phyloP scores from a whole-genome alignment of 768 basidiomycete species.

The Trametes meyenii region DNA sequence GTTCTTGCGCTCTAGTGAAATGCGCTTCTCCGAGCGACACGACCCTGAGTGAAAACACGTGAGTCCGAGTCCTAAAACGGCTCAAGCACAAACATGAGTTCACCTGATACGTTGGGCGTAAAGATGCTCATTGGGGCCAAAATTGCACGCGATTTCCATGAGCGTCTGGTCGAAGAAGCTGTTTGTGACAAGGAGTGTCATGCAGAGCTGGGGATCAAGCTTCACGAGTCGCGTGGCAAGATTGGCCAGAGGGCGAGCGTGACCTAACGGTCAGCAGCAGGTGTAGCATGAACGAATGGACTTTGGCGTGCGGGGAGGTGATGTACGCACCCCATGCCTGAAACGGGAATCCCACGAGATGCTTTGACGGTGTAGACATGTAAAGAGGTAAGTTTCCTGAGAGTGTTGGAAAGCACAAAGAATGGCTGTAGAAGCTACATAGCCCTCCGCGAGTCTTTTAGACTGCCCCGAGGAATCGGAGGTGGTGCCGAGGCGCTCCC shows the following conservation, averaged over 20 bases:
- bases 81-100: neutral
- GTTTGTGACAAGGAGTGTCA: slow-evolving; percentile 19
- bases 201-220: neutral
- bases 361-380: neutral
- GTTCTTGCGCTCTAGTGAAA: neutral
- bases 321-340: slow-evolving; percentile 4
- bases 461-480: too few species aligned
- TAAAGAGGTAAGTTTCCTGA: neutral
- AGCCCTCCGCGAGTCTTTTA: too few species aligned
- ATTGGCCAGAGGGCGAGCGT: slow-evolving; percentile 19
- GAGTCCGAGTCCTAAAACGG: neutral
- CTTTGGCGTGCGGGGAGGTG: neutral
- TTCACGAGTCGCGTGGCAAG: slow-evolving; percentile 16
- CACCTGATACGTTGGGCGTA: slow-evolving; percentile 4
- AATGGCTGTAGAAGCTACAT: too few species aligned
- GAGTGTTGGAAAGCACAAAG: neutral
- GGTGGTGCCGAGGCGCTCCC: too few species aligned
- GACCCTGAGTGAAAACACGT: slow-evolving; percentile 10
- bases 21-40: slow-evolving; percentile 9
- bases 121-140: neutral
- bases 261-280: slow-evolving; percentile 9
- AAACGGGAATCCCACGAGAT: neutral
- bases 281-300: neutral
- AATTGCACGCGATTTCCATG: slow-evolving; percentile 15
- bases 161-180: slow-evolving; percentile 2